These are phyloP conservation scores for Anethum foeniculum DNA, from an alignment of 140 eudicot genomes.

Conservation along the genomic window DNA sequence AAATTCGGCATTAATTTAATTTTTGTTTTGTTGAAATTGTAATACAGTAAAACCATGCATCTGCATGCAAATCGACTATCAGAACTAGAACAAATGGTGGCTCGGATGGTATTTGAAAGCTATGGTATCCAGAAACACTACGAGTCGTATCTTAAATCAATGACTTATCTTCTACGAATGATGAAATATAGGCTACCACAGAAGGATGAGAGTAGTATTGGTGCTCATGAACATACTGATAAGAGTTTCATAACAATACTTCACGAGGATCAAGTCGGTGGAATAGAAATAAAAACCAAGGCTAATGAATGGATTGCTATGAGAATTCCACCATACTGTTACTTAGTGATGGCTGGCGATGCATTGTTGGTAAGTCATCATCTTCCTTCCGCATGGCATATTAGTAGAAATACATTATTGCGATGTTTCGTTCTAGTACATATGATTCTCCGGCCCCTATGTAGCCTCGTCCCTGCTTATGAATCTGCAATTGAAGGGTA, in stretches of 20 bases:
- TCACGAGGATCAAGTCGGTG: slow-evolving; percentile 23
- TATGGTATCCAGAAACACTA: slow-evolving; percentile 27
- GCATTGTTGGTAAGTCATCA: slow-evolving; percentile 18
- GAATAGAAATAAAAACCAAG: slow-evolving; percentile 27
- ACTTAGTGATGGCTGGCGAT: slow-evolving; percentile 24
- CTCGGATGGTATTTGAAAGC: slow-evolving; percentile 35
- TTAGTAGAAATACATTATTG: not conserved
- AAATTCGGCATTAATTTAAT: not conserved
- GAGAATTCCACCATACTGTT: slow-evolving; percentile 23
- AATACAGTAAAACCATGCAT: slow-evolving; percentile 19
- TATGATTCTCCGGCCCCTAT: too few relatives aligned
- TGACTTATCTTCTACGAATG: slow-evolving; percentile 13
- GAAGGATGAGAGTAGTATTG: slow-evolving; percentile 17
- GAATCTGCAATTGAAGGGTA: not conserved
- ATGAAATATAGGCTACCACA: slow-evolving; percentile 17
- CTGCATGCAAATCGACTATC: slow-evolving; percentile 19
- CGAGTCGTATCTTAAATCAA: slow-evolving; percentile 19
- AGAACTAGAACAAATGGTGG: slow-evolving; percentile 18
- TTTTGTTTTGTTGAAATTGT: not conserved
- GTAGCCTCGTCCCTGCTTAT: too few relatives aligned
- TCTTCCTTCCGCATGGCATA: not conserved
- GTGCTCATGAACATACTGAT: slow-evolving; percentile 29
- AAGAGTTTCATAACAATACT: slow-evolving; percentile 23
- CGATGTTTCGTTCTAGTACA: not conserved
- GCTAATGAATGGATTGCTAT: slow-evolving; percentile 24